Base-by-base conservation (phyloP, 306 rosid species). In the Cercis canadensis region DNA sequence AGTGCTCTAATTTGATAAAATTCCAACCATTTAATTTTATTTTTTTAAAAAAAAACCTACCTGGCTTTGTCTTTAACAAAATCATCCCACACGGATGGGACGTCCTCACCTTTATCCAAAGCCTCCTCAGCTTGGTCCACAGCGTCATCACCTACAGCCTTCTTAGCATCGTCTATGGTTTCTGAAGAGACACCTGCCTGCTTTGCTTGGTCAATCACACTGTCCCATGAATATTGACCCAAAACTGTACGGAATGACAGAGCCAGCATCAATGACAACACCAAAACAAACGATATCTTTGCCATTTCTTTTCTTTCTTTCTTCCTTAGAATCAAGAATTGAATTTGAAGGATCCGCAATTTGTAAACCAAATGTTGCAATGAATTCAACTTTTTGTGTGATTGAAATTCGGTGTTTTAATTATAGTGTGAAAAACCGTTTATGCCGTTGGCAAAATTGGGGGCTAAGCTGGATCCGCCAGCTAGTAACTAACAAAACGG, bases 91-190 rank as follows among this genome's bases (percentile, higher is more conserved):
- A 78, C 3, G 0, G 29, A 57, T 16, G 17, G 0, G 2, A 7
- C 37, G 8, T n/a, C 16, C 46, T 5, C 55, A 4, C 1, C 33
- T 1, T 24, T 24, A 24, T 24, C 29, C 29, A 24, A 0, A 34
- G 86, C 80, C 16, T 7, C 14, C 68, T 36, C 36, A 32, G 86
- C 83, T n/a, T n/a, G n/a, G n/a, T n/a, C n/a, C n/a, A n/a, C n/a
- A n/a, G n/a, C n/a, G n/a, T n/a, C n/a, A 0, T 19, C 60, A 6
- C 19, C 80, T 0, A 77, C 0, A 34, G 86, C 80, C 16, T 7
- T 17, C 68, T 36, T 45, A 32, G 86, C 83, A 43, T 74, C 4
- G 4, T 57, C 67, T 0, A 82, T 0, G 3, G 45, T 0, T 1
- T 78, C 72, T 7, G 5, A 29, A 29, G 71, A 8, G 36, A 78